Evolutionary conservation across 306 rosid species (phyloP).

Genomic region (Gleditsia sinensis): DNA sequence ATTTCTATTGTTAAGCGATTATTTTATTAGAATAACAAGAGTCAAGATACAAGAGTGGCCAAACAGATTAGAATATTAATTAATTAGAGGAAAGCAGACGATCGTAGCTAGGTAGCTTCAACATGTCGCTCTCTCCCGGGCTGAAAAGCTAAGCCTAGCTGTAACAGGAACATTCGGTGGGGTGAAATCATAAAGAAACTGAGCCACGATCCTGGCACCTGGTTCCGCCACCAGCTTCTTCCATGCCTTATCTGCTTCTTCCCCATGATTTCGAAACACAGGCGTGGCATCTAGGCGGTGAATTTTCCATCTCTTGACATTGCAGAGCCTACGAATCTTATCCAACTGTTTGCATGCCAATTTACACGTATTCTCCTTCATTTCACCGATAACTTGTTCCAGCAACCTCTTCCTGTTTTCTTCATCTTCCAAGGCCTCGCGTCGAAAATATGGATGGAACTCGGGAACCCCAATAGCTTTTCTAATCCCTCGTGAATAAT

Average conservation of each 20-base stretch:
- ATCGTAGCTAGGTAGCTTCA: neutral
- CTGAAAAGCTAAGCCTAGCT: slow-evolving; percentile 18
- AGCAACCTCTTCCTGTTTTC: slow-evolving; percentile 27
- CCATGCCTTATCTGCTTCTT: slow-evolving; percentile 72
- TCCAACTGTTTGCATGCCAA: slow-evolving; percentile 62
- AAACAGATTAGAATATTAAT: no score
- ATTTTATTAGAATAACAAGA: no score
- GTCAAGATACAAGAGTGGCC: no score
- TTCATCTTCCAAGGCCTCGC: slow-evolving; percentile 35
- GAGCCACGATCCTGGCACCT: slow-evolving; percentile 46
- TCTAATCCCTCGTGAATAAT: slow-evolving; percentile 63
- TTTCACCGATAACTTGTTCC: slow-evolving; percentile 48
- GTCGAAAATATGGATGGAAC: slow-evolving; percentile 63
- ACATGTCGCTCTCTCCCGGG: slow-evolving; percentile 35
- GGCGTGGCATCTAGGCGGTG: slow-evolving; percentile 72
- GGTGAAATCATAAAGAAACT: slow-evolving; percentile 43
- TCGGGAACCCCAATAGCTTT: slow-evolving; percentile 90
- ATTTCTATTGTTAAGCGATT: no score
- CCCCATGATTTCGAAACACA: slow-evolving; percentile 53
- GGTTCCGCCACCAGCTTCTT: slow-evolving; percentile 58
- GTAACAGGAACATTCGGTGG: slow-evolving; percentile 12
- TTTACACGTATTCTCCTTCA: slow-evolving; percentile 61
- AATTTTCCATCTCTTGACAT: slow-evolving; percentile 66
- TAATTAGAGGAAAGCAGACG: neutral
- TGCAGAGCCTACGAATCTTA: slow-evolving; percentile 59